Percentiles rank a stretch among this genome's conserved stretches.
Conservation (phyloP, 2,329 filamentous ascomycete genomes). For the Rugonectria rugulosa region DNA sequence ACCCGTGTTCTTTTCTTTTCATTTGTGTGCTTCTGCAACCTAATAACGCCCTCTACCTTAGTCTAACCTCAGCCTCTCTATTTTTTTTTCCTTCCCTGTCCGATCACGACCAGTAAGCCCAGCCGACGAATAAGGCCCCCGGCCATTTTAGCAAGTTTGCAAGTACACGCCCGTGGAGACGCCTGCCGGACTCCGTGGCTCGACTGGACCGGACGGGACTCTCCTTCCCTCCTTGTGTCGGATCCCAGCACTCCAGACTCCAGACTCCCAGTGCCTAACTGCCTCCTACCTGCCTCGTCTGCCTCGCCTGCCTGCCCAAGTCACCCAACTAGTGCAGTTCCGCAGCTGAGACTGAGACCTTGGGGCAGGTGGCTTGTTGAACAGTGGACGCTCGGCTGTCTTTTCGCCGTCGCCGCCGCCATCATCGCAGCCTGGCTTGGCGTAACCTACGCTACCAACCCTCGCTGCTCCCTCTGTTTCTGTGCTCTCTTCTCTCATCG, state of each 20-base stretch:
- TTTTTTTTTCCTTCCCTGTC: neutral
- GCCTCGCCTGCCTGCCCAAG: neutral
- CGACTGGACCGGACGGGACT: too few relatives aligned
- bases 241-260: too few relatives aligned
- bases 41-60: neutral
- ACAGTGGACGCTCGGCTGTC: too few relatives aligned
- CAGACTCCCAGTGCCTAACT: too few relatives aligned
- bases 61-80: slow-evolving; percentile 8
- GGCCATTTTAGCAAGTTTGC: too few relatives aligned
- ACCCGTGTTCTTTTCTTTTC: neutral
- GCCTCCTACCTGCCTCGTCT: too few relatives aligned
- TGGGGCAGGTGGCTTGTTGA: too few relatives aligned
- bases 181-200: too few relatives aligned
- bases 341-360: neutral
- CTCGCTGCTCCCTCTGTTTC: slow-evolving; percentile 5
- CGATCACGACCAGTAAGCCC: slow-evolving; percentile 2
- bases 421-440: neutral
- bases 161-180: too few relatives aligned
- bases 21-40: too few relatives aligned
- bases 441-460: slow-evolving; percentile 11
- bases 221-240: too few relatives aligned
- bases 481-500: neutral
- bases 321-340: neutral
- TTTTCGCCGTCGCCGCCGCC: slow-evolving; percentile 4
- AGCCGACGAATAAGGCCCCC: too few relatives aligned